A percentile compares a stretch with the other conserved stretches of the same genome.
These are phyloP conservation scores for Drechmeria coniospora DNA, from an alignment of 2,329 filamentous ascomycete species.

Conservation along the genomic window DNA sequence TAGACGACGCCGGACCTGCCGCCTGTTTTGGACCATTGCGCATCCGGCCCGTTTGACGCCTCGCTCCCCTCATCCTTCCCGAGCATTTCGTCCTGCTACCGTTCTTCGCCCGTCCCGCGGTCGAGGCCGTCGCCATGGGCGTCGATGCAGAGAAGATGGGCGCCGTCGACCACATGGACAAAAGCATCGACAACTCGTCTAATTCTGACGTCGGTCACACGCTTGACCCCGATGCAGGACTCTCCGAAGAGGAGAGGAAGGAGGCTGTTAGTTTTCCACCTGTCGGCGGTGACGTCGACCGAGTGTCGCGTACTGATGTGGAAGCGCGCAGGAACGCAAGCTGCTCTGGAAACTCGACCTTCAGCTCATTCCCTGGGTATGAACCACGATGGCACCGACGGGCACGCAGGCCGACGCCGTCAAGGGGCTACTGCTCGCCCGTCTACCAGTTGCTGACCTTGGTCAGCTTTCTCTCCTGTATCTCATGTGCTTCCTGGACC, in stretches of 20 bases:
- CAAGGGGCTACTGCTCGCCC: too few relatives aligned
- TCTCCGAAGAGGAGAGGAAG: conserved; percentile 46
- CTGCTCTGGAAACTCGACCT: conserved; percentile 47
- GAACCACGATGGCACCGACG: too few relatives aligned
- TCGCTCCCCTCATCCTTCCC: neutral
- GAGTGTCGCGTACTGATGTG: neutral
- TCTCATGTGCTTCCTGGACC: conserved; percentile 57
- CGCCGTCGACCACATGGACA: conserved; percentile 7
- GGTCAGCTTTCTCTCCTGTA: conserved; percentile 51
- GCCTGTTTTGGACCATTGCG: conserved; percentile 1
- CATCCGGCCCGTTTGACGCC: neutral
- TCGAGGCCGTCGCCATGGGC: too few relatives aligned
- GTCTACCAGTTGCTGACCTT: too few relatives aligned
- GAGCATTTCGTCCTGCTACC: neutral
- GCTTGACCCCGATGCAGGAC: conserved; percentile 38
- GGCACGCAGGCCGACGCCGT: too few relatives aligned
- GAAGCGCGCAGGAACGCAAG: conserved; percentile 36
- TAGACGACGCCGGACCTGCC: neutral
- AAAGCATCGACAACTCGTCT: conserved; percentile 14
- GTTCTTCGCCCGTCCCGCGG: neutral
- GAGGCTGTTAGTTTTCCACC: conserved; percentile 34
- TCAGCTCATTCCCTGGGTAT: conserved; percentile 43
- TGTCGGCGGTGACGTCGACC: neutral
- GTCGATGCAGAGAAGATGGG: conserved; percentile 14
- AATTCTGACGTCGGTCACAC: conserved; percentile 13